A percentile compares a stretch with the other conserved stretches of the same genome.
phyloP scores from a whole-genome alignment of 1,284 basidiomycete species.

The Cryptococcus amylolentus region DNA sequence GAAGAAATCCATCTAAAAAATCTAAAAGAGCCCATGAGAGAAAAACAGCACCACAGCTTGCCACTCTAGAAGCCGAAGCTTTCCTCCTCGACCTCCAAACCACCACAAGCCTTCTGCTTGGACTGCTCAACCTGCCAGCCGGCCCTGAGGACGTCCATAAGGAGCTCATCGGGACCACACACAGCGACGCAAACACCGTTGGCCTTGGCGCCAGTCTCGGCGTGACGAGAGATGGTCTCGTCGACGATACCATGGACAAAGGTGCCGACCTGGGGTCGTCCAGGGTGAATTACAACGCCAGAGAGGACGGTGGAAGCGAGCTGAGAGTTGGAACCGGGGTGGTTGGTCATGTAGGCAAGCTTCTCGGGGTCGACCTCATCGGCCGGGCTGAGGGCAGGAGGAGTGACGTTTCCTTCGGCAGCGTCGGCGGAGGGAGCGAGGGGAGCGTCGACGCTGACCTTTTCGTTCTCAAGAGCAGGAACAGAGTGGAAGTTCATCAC shows the following conservation, averaged over 20 bases:
- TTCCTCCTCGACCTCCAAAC: conserved; percentile 44
- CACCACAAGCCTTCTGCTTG: conserved; percentile 32
- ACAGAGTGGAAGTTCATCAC: not conserved
- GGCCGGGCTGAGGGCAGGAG: not conserved
- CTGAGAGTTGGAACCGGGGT: conserved; percentile 17
- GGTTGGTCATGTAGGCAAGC: conserved; percentile 24
- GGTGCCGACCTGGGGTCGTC: conserved; percentile 29
- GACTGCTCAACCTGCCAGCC: conserved; percentile 21
- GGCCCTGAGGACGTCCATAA: conserved; percentile 29
- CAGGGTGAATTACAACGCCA: conserved; percentile 23
- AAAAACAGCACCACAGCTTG: not conserved
- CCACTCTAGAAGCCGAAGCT: conserved; percentile 35
- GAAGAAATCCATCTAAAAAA: not conserved
- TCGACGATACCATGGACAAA: conserved; percentile 24
- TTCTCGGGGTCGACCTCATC: conserved; percentile 20
- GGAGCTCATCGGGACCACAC: conserved; percentile 42
- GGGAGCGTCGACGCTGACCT: conserved; percentile 13
- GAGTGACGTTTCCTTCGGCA: not conserved
- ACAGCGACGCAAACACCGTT: conserved; percentile 35
- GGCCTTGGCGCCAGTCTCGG: conserved; percentile 17
- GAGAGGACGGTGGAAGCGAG: conserved; percentile 14
- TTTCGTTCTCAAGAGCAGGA: not conserved
- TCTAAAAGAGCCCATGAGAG: too few relatives aligned
- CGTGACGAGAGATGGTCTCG: conserved; percentile 22
- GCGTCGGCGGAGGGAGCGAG: not conserved